Percentiles rank a stretch among this genome's conserved stretches.
Conservation (phyloP, 139 green algal species). For the Eudorina sp. region DNA sequence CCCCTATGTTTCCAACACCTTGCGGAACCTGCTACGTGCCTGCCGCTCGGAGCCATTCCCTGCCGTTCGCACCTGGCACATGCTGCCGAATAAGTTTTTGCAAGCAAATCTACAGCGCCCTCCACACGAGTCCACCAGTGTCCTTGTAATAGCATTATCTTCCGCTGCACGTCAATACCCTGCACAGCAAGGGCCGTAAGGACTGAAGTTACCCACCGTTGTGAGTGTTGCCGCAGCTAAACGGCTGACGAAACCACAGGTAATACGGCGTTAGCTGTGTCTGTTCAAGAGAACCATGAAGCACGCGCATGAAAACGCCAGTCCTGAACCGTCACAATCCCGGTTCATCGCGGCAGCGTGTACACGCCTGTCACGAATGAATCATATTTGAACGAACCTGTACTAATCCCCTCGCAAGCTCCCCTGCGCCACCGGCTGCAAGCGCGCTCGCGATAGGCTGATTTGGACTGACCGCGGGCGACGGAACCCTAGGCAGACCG, state of each 20-base stretch:
- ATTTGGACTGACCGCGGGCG: not conserved
- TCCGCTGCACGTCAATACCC: constrained; percentile 22
- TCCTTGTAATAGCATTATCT: constrained; percentile 4
- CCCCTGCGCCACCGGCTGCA: not conserved
- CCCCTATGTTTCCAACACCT: no score
- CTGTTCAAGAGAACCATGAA: no score
- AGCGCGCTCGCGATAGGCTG: not conserved
- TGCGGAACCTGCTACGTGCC: not conserved
- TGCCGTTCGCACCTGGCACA: constrained; percentile 37
- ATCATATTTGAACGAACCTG: not conserved
- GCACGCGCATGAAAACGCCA: not conserved
- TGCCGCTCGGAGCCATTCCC: not conserved
- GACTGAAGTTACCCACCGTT: no score
- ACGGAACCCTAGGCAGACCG: not conserved
- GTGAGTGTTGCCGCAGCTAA: no score
- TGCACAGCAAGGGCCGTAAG: not conserved
- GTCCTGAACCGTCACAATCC: not conserved
- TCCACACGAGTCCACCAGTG: constrained; percentile 50
- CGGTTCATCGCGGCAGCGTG: not conserved
- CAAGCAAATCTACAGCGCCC: constrained; percentile 24
- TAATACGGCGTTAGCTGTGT: no score
- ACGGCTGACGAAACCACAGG: no score
- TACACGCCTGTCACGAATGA: not conserved
- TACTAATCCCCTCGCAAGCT: not conserved
- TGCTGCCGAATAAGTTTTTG: constrained; percentile 12